Percentiles rank a stretch among this genome's conserved stretches.
Conservation (phyloP, 2,329 filamentous ascomycete species). For the Fusarium robinianum region DNA sequence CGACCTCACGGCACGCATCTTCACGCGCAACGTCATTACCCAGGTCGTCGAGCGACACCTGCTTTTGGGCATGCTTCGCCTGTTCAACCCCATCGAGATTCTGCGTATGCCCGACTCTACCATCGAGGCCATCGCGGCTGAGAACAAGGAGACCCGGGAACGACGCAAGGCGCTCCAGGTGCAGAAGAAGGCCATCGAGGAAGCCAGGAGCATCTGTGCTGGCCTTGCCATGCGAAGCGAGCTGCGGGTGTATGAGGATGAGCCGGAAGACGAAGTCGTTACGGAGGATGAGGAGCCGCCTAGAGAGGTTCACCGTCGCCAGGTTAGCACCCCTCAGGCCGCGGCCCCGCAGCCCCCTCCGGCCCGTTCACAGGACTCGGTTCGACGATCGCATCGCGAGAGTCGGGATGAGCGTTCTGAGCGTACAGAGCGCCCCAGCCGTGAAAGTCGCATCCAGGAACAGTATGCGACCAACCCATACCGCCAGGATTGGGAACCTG, state of each 20-base stretch:
- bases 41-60: conserved; percentile 58
- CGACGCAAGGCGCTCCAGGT: conserved; percentile 52
- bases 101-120: conserved; percentile 50
- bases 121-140: conserved; percentile 56
- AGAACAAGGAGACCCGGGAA: conserved; percentile 58
- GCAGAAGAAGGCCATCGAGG: conserved; percentile 56
- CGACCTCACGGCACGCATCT: conserved; percentile 56
- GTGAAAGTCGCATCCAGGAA: conserved; percentile 26
- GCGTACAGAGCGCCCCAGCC: conserved; percentile 28
- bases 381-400: conserved; percentile 29
- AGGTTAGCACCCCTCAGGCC: conserved; percentile 25
- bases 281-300: conserved; percentile 40
- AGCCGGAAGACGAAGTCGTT: conserved; percentile 39
- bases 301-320: conserved; percentile 20
- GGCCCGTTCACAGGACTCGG: conserved; percentile 27
- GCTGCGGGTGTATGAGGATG: conserved; percentile 47
- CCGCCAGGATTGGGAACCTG: conserved; percentile 39
- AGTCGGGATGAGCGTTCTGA: conserved; percentile 31
- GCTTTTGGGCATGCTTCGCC: conserved; percentile 54
- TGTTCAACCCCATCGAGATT: conserved; percentile 59
- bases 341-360: conserved; percentile 21
- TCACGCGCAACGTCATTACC: conserved; percentile 57
- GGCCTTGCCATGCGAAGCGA: conserved; percentile 58
- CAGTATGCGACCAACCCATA: conserved; percentile 27
- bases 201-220: conserved; percentile 55